These are phyloP conservation scores for Aspergillus viridinutans DNA, from an alignment of 2,329 filamentous ascomycete species.

Conservation along the genomic window DNA sequence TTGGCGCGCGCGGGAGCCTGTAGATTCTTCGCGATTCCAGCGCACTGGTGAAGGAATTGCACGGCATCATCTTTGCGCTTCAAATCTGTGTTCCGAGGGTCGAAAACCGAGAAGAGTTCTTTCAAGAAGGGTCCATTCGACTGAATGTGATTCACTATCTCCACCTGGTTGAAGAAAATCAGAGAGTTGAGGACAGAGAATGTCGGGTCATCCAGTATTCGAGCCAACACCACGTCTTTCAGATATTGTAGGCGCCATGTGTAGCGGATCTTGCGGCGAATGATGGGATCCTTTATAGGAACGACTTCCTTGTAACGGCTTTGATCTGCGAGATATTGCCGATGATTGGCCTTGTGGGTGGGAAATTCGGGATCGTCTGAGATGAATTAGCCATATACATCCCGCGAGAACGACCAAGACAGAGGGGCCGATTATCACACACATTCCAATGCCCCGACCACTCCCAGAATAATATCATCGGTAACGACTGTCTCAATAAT, in stretches of 20 bases:
- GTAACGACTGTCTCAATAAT: constrained; percentile 94
- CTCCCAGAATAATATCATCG: constrained; percentile 82
- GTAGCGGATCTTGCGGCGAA: constrained; percentile 88
- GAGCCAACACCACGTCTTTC: constrained; percentile 95
- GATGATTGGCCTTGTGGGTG: constrained; percentile 93
- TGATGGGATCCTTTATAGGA: constrained; percentile 74
- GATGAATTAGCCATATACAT: constrained; percentile 25
- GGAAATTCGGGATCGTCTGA: constrained; percentile 92
- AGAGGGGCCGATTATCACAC: constrained; percentile 21
- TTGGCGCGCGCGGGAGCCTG: constrained; percentile 76
- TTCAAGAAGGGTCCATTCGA: constrained; percentile 71
- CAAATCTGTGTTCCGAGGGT: constrained; percentile 57
- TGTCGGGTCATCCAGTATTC: constrained; percentile 94
- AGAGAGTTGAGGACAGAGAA: constrained; percentile 96
- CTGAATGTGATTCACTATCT: constrained; percentile 94
- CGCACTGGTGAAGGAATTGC: constrained; percentile 94
- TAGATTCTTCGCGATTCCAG: constrained; percentile 87
- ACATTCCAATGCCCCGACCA: constrained; percentile 92
- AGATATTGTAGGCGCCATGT: constrained; percentile 95
- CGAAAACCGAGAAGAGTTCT: constrained; percentile 85
- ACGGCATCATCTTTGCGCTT: constrained; percentile 89
- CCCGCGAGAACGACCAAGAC: not conserved
- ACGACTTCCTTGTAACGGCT: constrained; percentile 96
- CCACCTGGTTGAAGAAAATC: constrained; percentile 98
- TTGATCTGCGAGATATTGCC: constrained; percentile 83